A percentile compares a stretch with the other conserved stretches of the same genome.
phyloP scores from a whole-genome alignment of 208 protist genomes.

The Leishmania gerbilli region DNA sequence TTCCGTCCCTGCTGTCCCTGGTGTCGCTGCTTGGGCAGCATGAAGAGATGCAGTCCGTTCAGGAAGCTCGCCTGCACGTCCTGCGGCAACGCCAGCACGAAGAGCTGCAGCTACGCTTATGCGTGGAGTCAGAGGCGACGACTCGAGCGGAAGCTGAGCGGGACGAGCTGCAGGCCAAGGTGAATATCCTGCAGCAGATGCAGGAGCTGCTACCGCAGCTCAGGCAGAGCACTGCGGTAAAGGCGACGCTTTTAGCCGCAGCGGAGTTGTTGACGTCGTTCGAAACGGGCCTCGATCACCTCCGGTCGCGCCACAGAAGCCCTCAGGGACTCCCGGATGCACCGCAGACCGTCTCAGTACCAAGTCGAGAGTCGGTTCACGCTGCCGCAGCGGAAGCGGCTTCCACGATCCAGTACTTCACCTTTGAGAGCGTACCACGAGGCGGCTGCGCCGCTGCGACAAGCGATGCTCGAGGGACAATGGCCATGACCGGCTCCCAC shows the following conservation, averaged over 20 bases:
- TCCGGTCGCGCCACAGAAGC: background rate
- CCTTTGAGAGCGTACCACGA: slow-evolving; percentile 26
- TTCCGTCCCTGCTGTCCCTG: slow-evolving; percentile 60
- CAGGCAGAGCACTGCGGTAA: slow-evolving; percentile 8
- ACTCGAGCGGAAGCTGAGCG: slow-evolving; percentile 35
- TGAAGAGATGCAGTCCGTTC: slow-evolving; percentile 50
- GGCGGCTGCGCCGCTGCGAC: slow-evolving; percentile 1
- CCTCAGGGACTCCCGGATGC: background rate
- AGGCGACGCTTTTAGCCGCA: slow-evolving; percentile 10
- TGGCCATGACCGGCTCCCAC: background rate
- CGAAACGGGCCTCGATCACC: background rate
- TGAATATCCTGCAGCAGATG: slow-evolving; percentile 13
- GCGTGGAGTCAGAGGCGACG: slow-evolving; percentile 34
- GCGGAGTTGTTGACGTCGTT: slow-evolving; percentile 12
- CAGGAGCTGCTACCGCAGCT: slow-evolving; percentile 14
- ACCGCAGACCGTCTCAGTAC: background rate
- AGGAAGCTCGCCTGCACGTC: slow-evolving; percentile 18
- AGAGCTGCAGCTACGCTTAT: slow-evolving; percentile 39
- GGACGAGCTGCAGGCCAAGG: slow-evolving; percentile 27
- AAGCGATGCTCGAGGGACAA: background rate
- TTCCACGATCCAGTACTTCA: slow-evolving; percentile 28
- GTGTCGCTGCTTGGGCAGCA: slow-evolving; percentile 53
- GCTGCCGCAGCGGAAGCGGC: slow-evolving; percentile 5
- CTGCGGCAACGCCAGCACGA: slow-evolving; percentile 29
- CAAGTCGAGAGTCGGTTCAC: slow-evolving; percentile 10